A percentile compares a stretch with the other conserved stretches of the same genome.
These are phyloP conservation scores for Xylariaceae sp. DNA, from an alignment of 2,329 filamentous ascomycete species.

Conservation along the genomic window DNA sequence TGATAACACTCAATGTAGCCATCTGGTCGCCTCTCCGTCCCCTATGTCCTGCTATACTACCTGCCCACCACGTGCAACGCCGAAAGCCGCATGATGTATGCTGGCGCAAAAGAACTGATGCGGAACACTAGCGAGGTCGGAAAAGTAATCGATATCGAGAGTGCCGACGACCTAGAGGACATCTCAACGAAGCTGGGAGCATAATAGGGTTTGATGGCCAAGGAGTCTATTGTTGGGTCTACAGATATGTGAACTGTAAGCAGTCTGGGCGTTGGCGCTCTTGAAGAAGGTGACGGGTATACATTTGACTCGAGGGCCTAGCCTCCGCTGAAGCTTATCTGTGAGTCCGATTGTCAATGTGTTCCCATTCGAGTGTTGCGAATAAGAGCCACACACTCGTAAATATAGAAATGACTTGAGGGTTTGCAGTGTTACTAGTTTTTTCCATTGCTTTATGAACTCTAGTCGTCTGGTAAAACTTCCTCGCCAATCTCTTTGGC, in stretches of 20 bases:
- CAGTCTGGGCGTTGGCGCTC: not conserved
- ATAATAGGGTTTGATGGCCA: constrained; percentile 34
- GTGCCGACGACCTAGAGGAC: constrained; percentile 80
- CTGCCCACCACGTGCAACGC: constrained; percentile 90
- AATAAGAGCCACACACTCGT: not conserved
- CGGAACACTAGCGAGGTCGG: constrained; percentile 91
- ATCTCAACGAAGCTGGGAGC: constrained; percentile 70
- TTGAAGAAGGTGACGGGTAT: not conserved
- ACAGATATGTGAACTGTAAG: not conserved
- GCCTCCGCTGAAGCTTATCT: not conserved
- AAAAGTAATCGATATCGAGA: constrained; percentile 83
- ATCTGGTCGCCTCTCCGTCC: constrained; percentile 84
- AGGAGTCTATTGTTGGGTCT: not conserved
- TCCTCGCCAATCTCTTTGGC: constrained; percentile 67
- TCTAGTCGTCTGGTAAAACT: constrained; percentile 53
- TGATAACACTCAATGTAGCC: constrained; percentile 51
- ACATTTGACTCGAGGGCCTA: not conserved
- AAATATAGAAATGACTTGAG: constrained; percentile 4
- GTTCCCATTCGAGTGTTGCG: not conserved
- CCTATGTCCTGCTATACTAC: constrained; percentile 95
- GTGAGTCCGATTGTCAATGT: not conserved
- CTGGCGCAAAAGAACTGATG: constrained; percentile 94
- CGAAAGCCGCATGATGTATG: constrained; percentile 90
- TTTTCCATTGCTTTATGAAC: constrained; percentile 9
- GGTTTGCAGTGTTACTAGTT: constrained; percentile 8